Evolutionary conservation across 2,329 filamentous ascomycete species (phyloP).

Genomic region (Monosporascus ibericus): DNA sequence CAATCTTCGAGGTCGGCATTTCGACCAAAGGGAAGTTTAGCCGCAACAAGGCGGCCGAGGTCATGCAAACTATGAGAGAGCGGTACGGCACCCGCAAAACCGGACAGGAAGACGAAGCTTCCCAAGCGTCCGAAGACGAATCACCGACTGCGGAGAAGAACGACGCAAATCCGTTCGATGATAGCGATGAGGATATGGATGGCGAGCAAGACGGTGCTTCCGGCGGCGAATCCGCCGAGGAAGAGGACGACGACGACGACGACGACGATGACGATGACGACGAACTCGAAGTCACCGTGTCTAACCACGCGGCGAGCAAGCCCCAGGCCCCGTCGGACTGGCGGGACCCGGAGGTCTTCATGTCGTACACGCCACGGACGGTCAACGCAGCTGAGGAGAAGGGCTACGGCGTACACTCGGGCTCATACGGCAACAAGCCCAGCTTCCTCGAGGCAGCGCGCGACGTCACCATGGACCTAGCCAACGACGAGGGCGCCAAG

Average conservation of each 20-base stretch:
- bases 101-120: slow-evolving; percentile 36
- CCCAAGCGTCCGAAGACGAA: slow-evolving; percentile 22
- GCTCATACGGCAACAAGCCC: slow-evolving; percentile 46
- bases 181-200: slow-evolving; percentile 25
- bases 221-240: slow-evolving; percentile 29
- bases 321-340: slow-evolving; percentile 52
- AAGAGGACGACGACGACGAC: slow-evolving; percentile 25
- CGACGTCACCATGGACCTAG: slow-evolving; percentile 84
- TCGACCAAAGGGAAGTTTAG: slow-evolving; percentile 48
- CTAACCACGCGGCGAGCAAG: slow-evolving; percentile 48
- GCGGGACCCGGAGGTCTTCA: slow-evolving; percentile 87
- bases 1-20: slow-evolving; percentile 89
- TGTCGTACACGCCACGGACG: slow-evolving; percentile 85
- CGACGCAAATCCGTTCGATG: slow-evolving; percentile 10
- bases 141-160: slow-evolving; percentile 6
- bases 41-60: slow-evolving; percentile 56
- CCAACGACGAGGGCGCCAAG: slow-evolving; percentile 77
- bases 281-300: slow-evolving; percentile 66
- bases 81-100: slow-evolving; percentile 57
- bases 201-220: slow-evolving; percentile 24
- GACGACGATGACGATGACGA: slow-evolving; percentile 50
- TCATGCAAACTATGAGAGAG: slow-evolving; percentile 67
- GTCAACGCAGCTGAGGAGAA: slow-evolving; percentile 81
- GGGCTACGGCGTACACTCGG: slow-evolving; percentile 87
- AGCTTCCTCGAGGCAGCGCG: slow-evolving; percentile 89